Evolutionary conservation across 179 eudicot genomes (phyloP).

Genomic region (Carnegiea gigantea): DNA sequence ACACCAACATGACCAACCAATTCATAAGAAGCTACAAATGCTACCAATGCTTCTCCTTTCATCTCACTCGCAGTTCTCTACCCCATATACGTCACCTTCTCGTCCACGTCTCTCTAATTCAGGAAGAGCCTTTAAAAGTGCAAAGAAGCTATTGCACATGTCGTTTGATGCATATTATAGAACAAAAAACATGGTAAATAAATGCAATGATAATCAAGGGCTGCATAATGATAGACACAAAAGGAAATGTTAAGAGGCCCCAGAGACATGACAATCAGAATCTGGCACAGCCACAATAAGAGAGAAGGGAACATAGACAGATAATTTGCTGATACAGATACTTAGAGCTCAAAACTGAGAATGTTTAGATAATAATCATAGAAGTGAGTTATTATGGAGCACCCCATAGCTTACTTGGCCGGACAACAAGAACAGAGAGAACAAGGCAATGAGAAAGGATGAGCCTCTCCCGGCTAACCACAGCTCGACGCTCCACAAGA

Average conservation of each 20-base stretch:
- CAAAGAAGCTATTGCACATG: neutral
- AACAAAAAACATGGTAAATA: neutral
- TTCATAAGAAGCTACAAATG: neutral
- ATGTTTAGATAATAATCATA: neutral
- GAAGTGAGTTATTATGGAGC: neutral
- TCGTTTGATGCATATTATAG: neutral
- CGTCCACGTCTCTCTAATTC: neutral
- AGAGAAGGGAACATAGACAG: neutral
- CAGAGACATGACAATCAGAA: neutral
- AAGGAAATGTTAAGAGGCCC: neutral
- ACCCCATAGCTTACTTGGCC: constrained; percentile 62
- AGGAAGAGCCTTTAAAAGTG: neutral
- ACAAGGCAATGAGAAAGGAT: constrained; percentile 94
- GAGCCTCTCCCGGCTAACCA: constrained; percentile 86
- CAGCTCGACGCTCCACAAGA: constrained; percentile 86
- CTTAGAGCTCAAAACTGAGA: neutral
- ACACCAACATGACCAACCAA: too few relatives aligned
- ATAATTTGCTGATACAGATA: neutral
- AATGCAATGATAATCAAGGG: neutral
- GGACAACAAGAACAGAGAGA: constrained; percentile 77
- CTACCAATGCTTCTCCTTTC: neutral
- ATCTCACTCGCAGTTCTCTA: neutral
- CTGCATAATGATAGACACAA: neutral
- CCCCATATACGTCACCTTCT: neutral
- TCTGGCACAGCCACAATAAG: neutral